Evolutionary conservation across 2,329 filamentous ascomycete genomes (phyloP), one percentile per base, ranked within the genome.

Genomic region (Neurospora crassa): DNA sequence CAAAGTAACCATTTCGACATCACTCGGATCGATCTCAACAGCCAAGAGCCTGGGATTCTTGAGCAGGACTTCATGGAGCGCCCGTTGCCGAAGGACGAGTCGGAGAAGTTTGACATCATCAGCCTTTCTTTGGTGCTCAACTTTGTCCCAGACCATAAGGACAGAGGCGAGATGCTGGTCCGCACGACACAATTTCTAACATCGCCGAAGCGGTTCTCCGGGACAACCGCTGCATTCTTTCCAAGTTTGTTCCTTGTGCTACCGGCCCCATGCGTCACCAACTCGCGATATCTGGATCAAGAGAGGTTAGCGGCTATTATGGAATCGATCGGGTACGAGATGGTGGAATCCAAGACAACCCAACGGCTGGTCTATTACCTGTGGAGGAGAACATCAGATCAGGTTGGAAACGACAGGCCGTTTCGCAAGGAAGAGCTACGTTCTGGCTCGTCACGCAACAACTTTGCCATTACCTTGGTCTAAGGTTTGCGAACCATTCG

Each of bases 1-100:
- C 88, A 84, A 72, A 91, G 91, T 73, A 85, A 85, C 7, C 79
- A 87, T 63, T 92, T 98, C 76, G 84, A 91, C 43, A 89, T 97
- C 76, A 87, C 90, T 73, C 88, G 94, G 74, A 97, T 99, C 79
- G 96, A 99, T 78, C 83, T 99, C 71, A 92, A 96, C 80, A 96
- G 94, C 72, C 93, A 97, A 78, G 90, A 90, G 67, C 85, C 90
- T 1, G 90, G 89, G 0, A 99, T 99, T 75, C 79, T 90, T 71
- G 89, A 96, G 80, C 93, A 97, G 79, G 93, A 99, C 80, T 98
- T 99, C 78, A 97, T 99, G 94, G 83, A 93, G 75, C 87, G 94
- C 37, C 92, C 94, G 0, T 80, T 95, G 3, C 95, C 95, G 0
- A 79, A 78, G 5, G 79, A 85, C 29, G 83, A 86, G 6, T 80